phyloP scores from a whole-genome alignment of 2,329 filamentous ascomycete species.

The Colletotrichum limetticola region DNA sequence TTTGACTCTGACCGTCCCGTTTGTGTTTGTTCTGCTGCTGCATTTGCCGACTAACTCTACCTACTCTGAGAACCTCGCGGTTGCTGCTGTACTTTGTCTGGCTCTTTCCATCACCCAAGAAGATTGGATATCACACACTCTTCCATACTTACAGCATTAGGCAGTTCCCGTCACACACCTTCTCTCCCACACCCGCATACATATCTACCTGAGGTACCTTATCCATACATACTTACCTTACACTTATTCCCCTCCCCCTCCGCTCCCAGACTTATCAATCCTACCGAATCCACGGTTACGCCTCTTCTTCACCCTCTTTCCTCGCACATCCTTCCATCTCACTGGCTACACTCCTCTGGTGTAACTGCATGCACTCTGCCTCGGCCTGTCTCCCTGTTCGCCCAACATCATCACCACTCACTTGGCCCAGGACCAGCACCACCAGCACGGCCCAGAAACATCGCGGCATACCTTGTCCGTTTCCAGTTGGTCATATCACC shows the following conservation, averaged over 20 bases:
- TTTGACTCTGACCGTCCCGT: slow-evolving; percentile 6
- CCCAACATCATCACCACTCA: neutral
- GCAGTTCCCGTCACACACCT: neutral
- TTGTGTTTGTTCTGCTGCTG: slow-evolving; percentile 15
- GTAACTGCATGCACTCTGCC: neutral
- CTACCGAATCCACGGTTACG: neutral
- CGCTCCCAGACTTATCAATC: neutral
- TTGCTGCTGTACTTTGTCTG: neutral
- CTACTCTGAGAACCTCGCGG: neutral
- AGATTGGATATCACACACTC: neutral
- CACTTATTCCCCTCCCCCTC: neutral
- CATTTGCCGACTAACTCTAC: neutral
- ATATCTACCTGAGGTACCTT: no score
- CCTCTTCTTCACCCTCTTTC: neutral
- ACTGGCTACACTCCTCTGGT: neutral
- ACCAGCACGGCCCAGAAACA: neutral
- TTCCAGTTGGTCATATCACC: slow-evolving; percentile 34
- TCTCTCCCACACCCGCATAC: neutral
- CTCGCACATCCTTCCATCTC: neutral
- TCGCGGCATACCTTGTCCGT: slow-evolving; percentile 28
- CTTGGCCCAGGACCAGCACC: neutral
- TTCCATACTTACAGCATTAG: neutral
- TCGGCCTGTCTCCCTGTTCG: neutral
- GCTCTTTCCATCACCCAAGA: neutral
- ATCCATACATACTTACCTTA: neutral